phyloP scores from a whole-genome alignment of 805 yeast genomes.

The Saccharomycopsis selenospora region DNA sequence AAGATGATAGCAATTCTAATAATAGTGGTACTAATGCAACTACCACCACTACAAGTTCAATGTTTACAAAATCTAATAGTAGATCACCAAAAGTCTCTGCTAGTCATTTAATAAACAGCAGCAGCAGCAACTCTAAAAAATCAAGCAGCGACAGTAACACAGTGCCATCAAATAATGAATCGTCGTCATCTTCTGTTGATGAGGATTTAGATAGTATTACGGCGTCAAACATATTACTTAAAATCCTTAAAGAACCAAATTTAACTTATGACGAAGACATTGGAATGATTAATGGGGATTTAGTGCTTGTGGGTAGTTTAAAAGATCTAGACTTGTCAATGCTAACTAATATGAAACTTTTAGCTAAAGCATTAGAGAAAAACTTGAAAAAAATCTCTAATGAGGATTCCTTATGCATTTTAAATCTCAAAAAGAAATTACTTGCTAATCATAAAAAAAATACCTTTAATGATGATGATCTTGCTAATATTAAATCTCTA shows the following conservation, averaged over 20 bases:
- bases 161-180: too few species aligned
- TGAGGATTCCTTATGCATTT: conserved; percentile 18
- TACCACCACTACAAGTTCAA: neutral
- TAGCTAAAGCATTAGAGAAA: conserved; percentile 11
- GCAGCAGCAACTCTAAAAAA: too few species aligned
- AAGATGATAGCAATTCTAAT: neutral
- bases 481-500: conserved; percentile 4
- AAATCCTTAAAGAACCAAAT: conserved; percentile 45
- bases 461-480: conserved; percentile 9
- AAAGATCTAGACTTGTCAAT: conserved; percentile 9
- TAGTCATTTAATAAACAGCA: too few species aligned
- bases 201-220: too few species aligned
- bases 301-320: conserved; percentile 25
- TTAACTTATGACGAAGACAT: conserved; percentile 50
- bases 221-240: too few species aligned
- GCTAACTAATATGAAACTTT: conserved; percentile 10
- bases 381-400: conserved; percentile 5
- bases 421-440: conserved; percentile 28
- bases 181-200: too few species aligned
- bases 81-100: neutral
- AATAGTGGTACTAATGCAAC: neutral
- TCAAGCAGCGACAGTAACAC: too few species aligned
- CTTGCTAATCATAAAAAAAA: conserved; percentile 23
- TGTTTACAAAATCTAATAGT: neutral
- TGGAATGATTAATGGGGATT: conserved; percentile 57